These are phyloP conservation scores for Lichtheimia ramosa DNA, from an alignment of 371 early-diverging fungal genomes.

Conservation along the genomic window DNA sequence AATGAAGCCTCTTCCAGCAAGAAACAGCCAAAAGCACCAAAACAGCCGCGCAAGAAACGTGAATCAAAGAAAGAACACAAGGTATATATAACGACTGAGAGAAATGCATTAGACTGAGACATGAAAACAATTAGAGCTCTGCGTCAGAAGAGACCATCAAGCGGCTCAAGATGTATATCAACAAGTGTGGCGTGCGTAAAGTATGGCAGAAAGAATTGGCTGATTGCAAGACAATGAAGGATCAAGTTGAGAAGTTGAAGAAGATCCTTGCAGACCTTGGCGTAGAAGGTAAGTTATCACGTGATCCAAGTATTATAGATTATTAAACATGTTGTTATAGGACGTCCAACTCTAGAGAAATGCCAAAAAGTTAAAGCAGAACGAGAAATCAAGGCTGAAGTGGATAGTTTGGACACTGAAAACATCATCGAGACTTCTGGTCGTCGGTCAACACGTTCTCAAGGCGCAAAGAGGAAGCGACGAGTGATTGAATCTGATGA, in stretches of 20 bases:
- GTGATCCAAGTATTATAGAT: conserved; percentile 8
- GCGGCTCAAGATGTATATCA: conserved; percentile 37
- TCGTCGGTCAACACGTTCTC: conserved; percentile 1
- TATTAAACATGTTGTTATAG: conserved; percentile 5
- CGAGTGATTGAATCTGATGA: conserved; percentile 11
- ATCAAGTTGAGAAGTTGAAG: conserved; percentile 15
- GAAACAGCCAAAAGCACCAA: not conserved
- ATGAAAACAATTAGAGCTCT: not conserved
- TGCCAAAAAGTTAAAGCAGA: conserved; percentile 42
- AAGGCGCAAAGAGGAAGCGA: conserved; percentile 12
- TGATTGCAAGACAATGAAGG: conserved; percentile 16
- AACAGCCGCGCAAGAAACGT: not conserved
- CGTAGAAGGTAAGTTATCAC: conserved; percentile 15
- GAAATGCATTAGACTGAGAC: too few species aligned
- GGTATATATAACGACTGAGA: not conserved
- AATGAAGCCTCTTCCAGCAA: conserved; percentile 3
- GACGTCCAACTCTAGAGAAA: conserved; percentile 45
- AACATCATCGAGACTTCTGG: conserved; percentile 26
- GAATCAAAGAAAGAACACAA: not conserved
- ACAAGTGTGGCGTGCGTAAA: conserved; percentile 49
- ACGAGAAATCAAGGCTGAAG: conserved; percentile 40
- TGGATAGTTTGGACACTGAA: conserved; percentile 33
- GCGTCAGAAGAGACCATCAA: conserved; percentile 37
- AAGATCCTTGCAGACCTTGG: conserved; percentile 16
- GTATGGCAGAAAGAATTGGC: conserved; percentile 36